Evolutionary conservation across 2,329 filamentous ascomycete genomes (phyloP), one percentile per base, ranked within the genome.

Genomic region (Cytospora schulzeri): DNA sequence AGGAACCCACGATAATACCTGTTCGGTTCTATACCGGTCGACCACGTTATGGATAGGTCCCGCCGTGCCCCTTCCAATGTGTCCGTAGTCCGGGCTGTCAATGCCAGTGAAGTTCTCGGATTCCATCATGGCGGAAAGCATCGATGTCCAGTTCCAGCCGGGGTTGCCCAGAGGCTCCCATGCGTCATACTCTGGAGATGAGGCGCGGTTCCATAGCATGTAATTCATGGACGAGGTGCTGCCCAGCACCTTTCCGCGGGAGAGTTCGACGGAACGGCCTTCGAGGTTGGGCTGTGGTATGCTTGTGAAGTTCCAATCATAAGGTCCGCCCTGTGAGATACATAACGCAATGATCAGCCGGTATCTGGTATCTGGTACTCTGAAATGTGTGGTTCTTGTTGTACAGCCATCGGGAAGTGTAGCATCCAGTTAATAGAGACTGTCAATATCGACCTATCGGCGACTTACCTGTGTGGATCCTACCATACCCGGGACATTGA

Each of bases 231-330:
- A 59, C 8, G 59, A 62, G 63, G 28, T 57, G 24, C 63, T 59
- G 17, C 63, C 63, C 12, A 65, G 52, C 11, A 62, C 45, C 19
- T 65, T 62, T 2, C 53, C 73, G 17, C 80, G 72, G 1, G 78
- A 74, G 76, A 77, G 81, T 11, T 74, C 68, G n/a, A 82, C 68
- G 26, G 57, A 71, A 51, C 82, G 77, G 1, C 80, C 76, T 1
- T 68, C 73, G 3, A 80, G 70, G 0, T 74, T 74, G 24, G 67
- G 59, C 67, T 81, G 80, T 3, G 77, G 73, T 4, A 69, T 69
- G 4, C 79, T 79, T 66, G 75, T 69, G 65, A 80, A 77, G 19
- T 74, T 66, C 80, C 80, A 82, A 66, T 82, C 80, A 45, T 72
- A 73, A 3, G 63, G 63, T 12, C 64, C 68, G 17, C 66, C 69